A percentile compares a stretch with the other conserved stretches of the same genome.
These are phyloP conservation scores for Aureobasidium sp. DNA, from an alignment of 2,329 filamentous ascomycete genomes.

Conservation along the genomic window DNA sequence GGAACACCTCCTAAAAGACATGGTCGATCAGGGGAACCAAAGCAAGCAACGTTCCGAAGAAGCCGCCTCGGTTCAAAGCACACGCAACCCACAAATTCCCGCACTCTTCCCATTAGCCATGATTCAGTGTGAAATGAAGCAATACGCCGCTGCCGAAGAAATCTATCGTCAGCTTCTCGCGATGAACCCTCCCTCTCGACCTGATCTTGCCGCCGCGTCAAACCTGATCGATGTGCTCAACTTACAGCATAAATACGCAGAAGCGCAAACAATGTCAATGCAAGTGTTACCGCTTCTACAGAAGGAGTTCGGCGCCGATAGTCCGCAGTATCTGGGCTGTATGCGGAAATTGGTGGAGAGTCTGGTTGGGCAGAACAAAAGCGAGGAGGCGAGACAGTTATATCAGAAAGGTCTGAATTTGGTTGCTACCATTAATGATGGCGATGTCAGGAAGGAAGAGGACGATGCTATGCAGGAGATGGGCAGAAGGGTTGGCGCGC, in stretches of 20 bases:
- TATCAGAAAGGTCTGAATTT: not conserved
- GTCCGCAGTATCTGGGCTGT: not conserved
- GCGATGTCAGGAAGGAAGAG: not conserved
- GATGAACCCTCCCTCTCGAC: not conserved
- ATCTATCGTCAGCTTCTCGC: not conserved
- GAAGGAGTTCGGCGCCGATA: not conserved
- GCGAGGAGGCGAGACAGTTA: not conserved
- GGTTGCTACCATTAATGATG: not conserved
- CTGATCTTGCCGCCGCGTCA: not conserved
- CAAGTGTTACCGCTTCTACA: not conserved
- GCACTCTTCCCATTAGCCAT: not conserved
- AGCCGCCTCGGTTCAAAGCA: not conserved
- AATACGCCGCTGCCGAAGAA: not conserved
- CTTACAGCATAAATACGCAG: not conserved
- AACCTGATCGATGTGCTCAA: not conserved
- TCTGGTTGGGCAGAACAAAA: not conserved
- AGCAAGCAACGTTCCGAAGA: not conserved
- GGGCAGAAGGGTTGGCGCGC: not conserved
- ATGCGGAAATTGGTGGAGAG: not conserved
- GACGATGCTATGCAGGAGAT: not conserved
- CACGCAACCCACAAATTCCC: not conserved
- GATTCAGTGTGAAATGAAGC: not conserved
- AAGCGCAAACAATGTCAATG: not conserved
- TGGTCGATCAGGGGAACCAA: not conserved
- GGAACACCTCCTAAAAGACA: not conserved